These are phyloP conservation scores for Fusarium temperatum DNA, from an alignment of 2,329 filamentous ascomycete genomes.

Conservation along the genomic window DNA sequence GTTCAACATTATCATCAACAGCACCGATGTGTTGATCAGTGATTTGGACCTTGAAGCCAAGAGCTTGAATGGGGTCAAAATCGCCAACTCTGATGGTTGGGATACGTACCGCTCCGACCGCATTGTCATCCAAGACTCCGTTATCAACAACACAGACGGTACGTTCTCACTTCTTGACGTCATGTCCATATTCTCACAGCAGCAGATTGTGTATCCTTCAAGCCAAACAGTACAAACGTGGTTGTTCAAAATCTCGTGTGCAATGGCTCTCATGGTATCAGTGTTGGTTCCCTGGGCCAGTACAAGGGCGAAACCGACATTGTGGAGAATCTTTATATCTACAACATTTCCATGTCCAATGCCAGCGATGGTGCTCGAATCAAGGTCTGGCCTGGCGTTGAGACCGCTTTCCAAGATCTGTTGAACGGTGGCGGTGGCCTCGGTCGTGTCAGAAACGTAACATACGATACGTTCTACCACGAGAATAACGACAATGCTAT, in stretches of 20 bases:
- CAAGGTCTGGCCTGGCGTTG: slow-evolving; percentile 74
- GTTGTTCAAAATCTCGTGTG: slow-evolving; percentile 73
- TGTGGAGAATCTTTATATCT: slow-evolving; percentile 74
- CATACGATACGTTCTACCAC: slow-evolving; percentile 69
- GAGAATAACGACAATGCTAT: slow-evolving; percentile 64
- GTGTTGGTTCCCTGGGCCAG: slow-evolving; percentile 76
- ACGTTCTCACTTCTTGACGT: neutral
- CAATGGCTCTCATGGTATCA: slow-evolving; percentile 77
- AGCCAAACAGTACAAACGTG: slow-evolving; percentile 76
- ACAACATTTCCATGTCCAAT: slow-evolving; percentile 67
- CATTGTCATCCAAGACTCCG: slow-evolving; percentile 74
- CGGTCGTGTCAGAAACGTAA: slow-evolving; percentile 70
- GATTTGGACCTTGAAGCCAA: slow-evolving; percentile 67
- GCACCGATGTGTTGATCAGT: slow-evolving; percentile 69
- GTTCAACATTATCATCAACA: slow-evolving; percentile 71
- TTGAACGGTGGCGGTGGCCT: slow-evolving; percentile 66
- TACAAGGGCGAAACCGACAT: slow-evolving; percentile 71
- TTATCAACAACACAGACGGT: slow-evolving; percentile 48
- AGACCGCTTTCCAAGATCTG: slow-evolving; percentile 51
- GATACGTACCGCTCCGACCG: slow-evolving; percentile 69
- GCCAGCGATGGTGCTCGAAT: slow-evolving; percentile 74
- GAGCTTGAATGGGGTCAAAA: slow-evolving; percentile 37
- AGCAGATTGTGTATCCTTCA: slow-evolving; percentile 75
- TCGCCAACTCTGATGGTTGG: slow-evolving; percentile 70
- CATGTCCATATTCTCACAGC: neutral